Conservation (phyloP, 306 rosid species). For the Rubus idaeus region DNA sequence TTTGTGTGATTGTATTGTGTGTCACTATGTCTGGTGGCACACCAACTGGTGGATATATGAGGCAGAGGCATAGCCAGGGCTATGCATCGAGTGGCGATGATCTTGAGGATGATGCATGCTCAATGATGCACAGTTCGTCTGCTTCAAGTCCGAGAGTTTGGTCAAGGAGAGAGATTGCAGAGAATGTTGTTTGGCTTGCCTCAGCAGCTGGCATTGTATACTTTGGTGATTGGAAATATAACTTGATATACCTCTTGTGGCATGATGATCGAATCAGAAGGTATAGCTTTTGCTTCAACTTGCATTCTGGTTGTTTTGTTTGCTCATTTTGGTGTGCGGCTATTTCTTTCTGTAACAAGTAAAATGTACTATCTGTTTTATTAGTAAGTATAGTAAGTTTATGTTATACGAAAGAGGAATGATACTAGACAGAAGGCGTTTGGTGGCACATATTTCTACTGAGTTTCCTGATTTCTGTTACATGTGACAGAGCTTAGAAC, state of each 20-base stretch:
- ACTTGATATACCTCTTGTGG: slow-evolving; percentile 75
- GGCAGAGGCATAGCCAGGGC: slow-evolving; percentile 98
- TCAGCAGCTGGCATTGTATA: slow-evolving; percentile 76
- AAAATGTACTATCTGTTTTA: background rate
- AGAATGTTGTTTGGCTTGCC: slow-evolving; percentile 85
- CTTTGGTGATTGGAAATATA: slow-evolving; percentile 79
- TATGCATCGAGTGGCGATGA: slow-evolving; percentile 95
- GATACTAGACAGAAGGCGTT: background rate
- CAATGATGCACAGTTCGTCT: slow-evolving; percentile 48
- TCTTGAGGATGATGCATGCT: slow-evolving; percentile 94
- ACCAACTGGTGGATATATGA: slow-evolving; percentile 76
- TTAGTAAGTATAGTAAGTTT: background rate
- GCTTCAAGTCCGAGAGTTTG: slow-evolving; percentile 47
- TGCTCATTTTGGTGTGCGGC: background rate
- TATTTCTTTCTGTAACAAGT: background rate
- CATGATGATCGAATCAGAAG: slow-evolving; percentile 85
- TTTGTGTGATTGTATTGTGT: slow-evolving; percentile 19
- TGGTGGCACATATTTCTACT: background rate
- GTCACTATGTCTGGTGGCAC: slow-evolving; percentile 92
- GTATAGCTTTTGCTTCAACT: slow-evolving; percentile 33
- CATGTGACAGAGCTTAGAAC: background rate
- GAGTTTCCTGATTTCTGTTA: background rate
- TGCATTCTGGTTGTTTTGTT: background rate
- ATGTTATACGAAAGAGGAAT: background rate
- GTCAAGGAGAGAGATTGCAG: slow-evolving; percentile 70